phyloP scores from a whole-genome alignment of 768 basidiomycete species.

The Hemileccinum impolitum region DNA sequence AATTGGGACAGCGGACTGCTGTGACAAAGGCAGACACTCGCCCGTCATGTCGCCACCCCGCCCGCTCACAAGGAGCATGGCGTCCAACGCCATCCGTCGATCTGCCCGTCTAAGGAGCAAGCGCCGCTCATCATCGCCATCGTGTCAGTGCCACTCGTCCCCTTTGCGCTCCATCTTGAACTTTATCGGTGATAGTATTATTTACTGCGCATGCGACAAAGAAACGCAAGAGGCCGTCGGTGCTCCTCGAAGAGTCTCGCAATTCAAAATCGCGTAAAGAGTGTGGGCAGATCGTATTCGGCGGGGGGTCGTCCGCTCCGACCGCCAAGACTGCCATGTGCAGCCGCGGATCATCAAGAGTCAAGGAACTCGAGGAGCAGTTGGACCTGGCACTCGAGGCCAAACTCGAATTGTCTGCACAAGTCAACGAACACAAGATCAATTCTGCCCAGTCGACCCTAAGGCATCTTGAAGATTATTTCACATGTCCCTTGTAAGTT shows the following conservation, averaged over 20 bases:
- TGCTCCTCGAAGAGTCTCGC: neutral
- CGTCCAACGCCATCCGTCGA: constrained; percentile 13
- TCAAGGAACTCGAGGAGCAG: constrained; percentile 44
- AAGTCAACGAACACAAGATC: constrained; percentile 41
- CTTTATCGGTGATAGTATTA: constrained; percentile 7
- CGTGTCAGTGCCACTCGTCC: constrained; percentile 14
- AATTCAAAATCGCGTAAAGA: constrained; percentile 7
- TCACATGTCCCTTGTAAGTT: constrained; percentile 61
- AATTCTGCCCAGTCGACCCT: constrained; percentile 35
- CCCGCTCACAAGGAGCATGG: constrained; percentile 26
- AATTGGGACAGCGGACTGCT: neutral
- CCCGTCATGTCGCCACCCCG: constrained; percentile 22
- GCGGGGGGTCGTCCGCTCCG: neutral
- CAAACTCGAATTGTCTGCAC: constrained; percentile 40
- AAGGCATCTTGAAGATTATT: constrained; percentile 56
- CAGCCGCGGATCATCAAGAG: constrained; percentile 37
- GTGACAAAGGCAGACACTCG: neutral
- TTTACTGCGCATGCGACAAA: neutral
- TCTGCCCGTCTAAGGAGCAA: constrained; percentile 21
- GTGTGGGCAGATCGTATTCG: constrained; percentile 14
- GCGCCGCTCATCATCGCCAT: neutral
- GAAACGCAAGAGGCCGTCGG: constrained; percentile 9
- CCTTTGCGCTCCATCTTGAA: neutral
- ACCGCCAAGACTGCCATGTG: constrained; percentile 8
- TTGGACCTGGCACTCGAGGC: constrained; percentile 35